These are phyloP conservation scores for Choanephora cucurbitarum DNA, from an alignment of 371 early-diverging fungal species.

Conservation along the genomic window DNA sequence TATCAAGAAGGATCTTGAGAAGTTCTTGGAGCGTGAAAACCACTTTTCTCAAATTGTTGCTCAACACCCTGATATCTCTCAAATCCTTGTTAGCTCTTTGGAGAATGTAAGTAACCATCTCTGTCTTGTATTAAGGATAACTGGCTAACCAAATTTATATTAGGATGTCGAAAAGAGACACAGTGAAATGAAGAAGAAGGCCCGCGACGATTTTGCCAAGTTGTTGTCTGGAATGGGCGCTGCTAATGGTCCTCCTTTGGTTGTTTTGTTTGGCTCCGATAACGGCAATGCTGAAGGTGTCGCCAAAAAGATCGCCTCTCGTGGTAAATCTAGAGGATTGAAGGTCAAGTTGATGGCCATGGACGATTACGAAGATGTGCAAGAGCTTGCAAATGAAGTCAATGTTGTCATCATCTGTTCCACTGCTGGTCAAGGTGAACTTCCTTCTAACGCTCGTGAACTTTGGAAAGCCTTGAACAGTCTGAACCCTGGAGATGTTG, in stretches of 20 bases:
- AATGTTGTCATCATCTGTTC: slow-evolving; percentile 77
- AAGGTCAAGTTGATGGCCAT: slow-evolving; percentile 72
- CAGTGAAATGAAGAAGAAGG: slow-evolving; percentile 50
- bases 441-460: slow-evolving; percentile 87
- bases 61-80: slow-evolving; percentile 64
- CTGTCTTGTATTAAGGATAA: background rate
- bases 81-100: slow-evolving; percentile 50
- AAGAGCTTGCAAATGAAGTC: slow-evolving; percentile 76
- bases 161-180: slow-evolving; percentile 58
- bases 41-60: slow-evolving; percentile 73
- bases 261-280: slow-evolving; percentile 90
- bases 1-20: slow-evolving; percentile 78
- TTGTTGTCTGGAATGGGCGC: slow-evolving; percentile 64
- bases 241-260: slow-evolving; percentile 77
- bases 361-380: slow-evolving; percentile 77
- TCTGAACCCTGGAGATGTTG: slow-evolving; percentile 59
- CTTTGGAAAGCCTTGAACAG: slow-evolving; percentile 77
- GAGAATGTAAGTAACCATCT: slow-evolving; percentile 39
- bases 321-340: slow-evolving; percentile 80
- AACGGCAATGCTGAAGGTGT: slow-evolving; percentile 85
- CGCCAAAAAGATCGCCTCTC: slow-evolving; percentile 79
- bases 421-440: slow-evolving; percentile 96
- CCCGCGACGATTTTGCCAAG: slow-evolving; percentile 70
- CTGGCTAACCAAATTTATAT: background rate
- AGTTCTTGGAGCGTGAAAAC: slow-evolving; percentile 83